A percentile compares a stretch with the other conserved stretches of the same genome.
Evolutionary conservation across 2,329 filamentous ascomycete genomes (phyloP).

Genomic region (Microcera coccophila): DNA sequence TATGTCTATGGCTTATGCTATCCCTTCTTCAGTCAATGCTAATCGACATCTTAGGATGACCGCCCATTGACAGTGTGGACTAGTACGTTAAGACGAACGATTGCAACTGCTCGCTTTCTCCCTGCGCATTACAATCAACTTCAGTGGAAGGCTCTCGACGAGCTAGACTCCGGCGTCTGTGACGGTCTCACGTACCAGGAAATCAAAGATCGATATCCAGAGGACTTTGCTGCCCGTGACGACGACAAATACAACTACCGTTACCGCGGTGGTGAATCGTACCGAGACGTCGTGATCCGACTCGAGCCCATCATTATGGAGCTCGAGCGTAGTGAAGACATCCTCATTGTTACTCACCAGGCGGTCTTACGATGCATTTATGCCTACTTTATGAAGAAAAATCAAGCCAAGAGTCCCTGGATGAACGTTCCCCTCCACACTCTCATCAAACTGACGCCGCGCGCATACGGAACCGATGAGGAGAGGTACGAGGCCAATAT

Average conservation of each 20-base stretch:
- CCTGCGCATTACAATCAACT: conserved; percentile 83
- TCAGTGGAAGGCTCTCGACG: conserved; percentile 97
- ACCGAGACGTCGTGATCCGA: conserved; percentile 95
- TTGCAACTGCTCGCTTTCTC: conserved; percentile 83
- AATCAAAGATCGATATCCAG: conserved; percentile 85
- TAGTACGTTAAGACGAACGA: conserved; percentile 71
- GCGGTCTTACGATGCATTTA: conserved; percentile 96
- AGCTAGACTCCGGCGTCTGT: conserved; percentile 93
- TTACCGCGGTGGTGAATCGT: conserved; percentile 91
- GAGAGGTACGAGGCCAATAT: conserved; percentile 86
- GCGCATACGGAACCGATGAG: conserved; percentile 90
- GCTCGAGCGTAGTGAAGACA: conserved; percentile 90
- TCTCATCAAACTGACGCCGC: conserved; percentile 91
- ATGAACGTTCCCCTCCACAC: conserved; percentile 98
- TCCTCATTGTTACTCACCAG: conserved; percentile 96
- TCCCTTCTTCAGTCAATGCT: conserved; percentile 5
- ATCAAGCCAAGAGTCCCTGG: conserved; percentile 90
- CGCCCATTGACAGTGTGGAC: conserved; percentile 61
- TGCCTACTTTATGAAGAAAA: conserved; percentile 97
- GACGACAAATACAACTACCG: conserved; percentile 99
- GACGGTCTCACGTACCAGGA: conserved; percentile 95
- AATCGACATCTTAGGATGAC: conserved; percentile 44
- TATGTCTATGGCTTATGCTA: conserved; percentile 43
- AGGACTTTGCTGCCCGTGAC: conserved; percentile 92
- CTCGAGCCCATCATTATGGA: conserved; percentile 99